Evolutionary conservation across 2,329 filamentous ascomycete genomes (phyloP), one percentile per base, ranked within the genome.

Genomic region (Colletotrichum zoysiae): DNA sequence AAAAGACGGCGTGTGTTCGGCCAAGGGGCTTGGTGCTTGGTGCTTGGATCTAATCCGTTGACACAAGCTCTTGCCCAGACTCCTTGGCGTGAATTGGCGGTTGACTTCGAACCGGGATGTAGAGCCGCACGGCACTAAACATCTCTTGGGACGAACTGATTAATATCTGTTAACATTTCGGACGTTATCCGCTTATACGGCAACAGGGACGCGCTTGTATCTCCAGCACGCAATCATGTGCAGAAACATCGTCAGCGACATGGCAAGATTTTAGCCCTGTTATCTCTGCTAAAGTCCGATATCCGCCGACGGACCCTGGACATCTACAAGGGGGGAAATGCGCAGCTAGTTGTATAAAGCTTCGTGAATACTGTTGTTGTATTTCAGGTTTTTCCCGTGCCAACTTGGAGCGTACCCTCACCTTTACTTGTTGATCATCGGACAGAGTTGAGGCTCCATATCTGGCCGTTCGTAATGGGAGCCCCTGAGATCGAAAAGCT

Each of bases 181-280:
- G 69, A 56, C 44, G 23, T 55, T 69, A 59, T 26, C 59, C 65
- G 59, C 51, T 20, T 4, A 35, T 12, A 46, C 42, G 44, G 44
- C 9, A 16, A n/a, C 5, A 51, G 23, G 46, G n/a, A 35, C 38
- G 48, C 23, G 38, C 48, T 14, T 55, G 11, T 26, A 18, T 9
- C n/a, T n/a, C 35, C 53, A 71, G 65, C 69, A 71, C 69, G 69
- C 55, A 46, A 64, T 71, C 33, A 59, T 65, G 55, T 60, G 59
- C 53, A 64, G 55, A 69, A 71, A 64, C 69, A 63, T 71, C 69
- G 69, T 71, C 65, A 71, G 59, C 65, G 46, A 35, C 4, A 23
- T 64, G 30, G 40, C 69, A 46, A 50, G 14, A 6, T 38, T 64
- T 48, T 69, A 20, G 14, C 50, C 35, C 33, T 18, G 16, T 23